Evolutionary conservation across 140 eudicot genomes (phyloP).

Genomic region (Erigeron philadelphicus): DNA sequence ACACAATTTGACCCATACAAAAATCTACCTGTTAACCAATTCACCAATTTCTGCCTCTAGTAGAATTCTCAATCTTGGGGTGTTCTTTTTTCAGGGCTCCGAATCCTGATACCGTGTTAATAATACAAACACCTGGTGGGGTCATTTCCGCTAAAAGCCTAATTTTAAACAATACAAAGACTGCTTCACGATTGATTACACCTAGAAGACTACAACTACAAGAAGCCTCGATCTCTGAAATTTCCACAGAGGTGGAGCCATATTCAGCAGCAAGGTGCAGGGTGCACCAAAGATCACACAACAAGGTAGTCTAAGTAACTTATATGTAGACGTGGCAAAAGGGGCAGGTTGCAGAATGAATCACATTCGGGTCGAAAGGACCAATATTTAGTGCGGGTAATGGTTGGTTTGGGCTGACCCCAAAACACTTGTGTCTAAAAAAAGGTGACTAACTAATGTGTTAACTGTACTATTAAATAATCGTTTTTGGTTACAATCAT

Average conservation of each 20-base stretch:
- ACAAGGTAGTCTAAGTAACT: slow-evolving; percentile 39
- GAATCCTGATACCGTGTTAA: slow-evolving; percentile 82
- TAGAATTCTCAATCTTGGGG: background rate
- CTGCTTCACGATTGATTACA: slow-evolving; percentile 75
- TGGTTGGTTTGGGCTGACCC: background rate
- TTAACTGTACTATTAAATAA: background rate
- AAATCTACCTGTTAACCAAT: background rate
- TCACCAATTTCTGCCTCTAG: background rate
- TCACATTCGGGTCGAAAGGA: background rate
- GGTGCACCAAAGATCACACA: slow-evolving; percentile 41
- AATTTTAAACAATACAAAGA: slow-evolving; percentile 44
- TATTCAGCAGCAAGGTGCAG: slow-evolving; percentile 91
- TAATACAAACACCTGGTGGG: slow-evolving; percentile 84
- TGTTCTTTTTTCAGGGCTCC: slow-evolving; percentile 65
- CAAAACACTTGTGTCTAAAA: background rate
- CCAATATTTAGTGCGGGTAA: background rate
- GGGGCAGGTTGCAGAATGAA: background rate
- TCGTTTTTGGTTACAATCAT: background rate
- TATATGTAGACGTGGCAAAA: background rate
- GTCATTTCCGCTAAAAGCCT: slow-evolving; percentile 66
- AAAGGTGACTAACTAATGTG: background rate
- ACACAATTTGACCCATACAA: background rate
- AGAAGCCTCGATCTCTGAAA: slow-evolving; percentile 49
- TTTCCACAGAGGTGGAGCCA: slow-evolving; percentile 50
- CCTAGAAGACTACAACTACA: slow-evolving; percentile 56